phyloP scores from a whole-genome alignment of 108 stramenopile species.

The Skeletonema tropicum region DNA sequence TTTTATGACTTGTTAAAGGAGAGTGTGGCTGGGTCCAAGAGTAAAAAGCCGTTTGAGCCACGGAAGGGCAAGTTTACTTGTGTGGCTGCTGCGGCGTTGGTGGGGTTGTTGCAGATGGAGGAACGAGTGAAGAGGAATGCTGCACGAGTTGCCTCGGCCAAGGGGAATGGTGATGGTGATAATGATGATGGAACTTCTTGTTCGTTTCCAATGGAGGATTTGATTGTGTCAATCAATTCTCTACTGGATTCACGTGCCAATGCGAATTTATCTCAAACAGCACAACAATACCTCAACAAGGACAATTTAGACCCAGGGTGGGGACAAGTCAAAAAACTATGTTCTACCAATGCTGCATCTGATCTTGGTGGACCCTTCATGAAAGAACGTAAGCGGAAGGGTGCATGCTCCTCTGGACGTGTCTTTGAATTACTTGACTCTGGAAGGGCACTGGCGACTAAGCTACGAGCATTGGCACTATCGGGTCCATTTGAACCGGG shows the following conservation, averaged over 20 bases:
- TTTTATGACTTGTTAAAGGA: constrained; percentile 52
- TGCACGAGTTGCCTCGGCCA: neutral
- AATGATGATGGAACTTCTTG: neutral
- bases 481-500: constrained; percentile 33
- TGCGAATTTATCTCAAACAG: constrained; percentile 33
- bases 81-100: constrained; percentile 51
- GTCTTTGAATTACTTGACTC: constrained; percentile 45
- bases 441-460: constrained; percentile 35
- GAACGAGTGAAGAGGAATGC: constrained; percentile 18
- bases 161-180: neutral
- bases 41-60: constrained; percentile 35
- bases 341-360: constrained; percentile 27
- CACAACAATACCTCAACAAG: constrained; percentile 45
- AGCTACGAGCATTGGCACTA: constrained; percentile 25
- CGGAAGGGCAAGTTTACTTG: constrained; percentile 34
- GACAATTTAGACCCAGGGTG: constrained; percentile 48
- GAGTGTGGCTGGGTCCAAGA: constrained; percentile 24
- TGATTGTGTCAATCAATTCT: constrained; percentile 30
- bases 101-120: constrained; percentile 50
- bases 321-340: constrained; percentile 51
- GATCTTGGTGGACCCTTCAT: constrained; percentile 43
- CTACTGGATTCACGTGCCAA: constrained; percentile 36
- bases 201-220: constrained; percentile 45
- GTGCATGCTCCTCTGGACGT: constrained; percentile 37
- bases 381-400: constrained; percentile 50